phyloP scores from a whole-genome alignment of 1,284 basidiomycete species.

The Microbotryum intermedium region DNA sequence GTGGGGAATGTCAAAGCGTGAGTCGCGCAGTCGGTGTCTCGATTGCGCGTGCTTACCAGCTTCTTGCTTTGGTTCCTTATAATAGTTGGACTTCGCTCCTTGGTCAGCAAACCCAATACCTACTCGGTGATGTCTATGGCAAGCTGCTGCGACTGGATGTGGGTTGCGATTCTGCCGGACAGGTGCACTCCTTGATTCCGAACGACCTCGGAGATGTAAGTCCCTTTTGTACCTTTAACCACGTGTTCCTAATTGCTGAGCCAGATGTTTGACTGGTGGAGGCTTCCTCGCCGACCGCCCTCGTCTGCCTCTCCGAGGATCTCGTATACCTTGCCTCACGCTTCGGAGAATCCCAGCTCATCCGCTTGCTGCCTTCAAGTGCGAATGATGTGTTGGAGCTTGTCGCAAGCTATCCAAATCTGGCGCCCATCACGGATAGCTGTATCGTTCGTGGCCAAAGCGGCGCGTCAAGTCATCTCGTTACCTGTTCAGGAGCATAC shows the following conservation, averaged over 20 bases:
- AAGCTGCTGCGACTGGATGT: slow-evolving; percentile 51
- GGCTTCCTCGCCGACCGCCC: slow-evolving; percentile 63
- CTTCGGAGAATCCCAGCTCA: slow-evolving; percentile 67
- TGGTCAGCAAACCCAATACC: slow-evolving; percentile 32
- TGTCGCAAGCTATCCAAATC: slow-evolving; percentile 61
- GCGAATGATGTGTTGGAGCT: slow-evolving; percentile 46
- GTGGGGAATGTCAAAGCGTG: slow-evolving; percentile 23
- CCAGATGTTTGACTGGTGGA: slow-evolving; percentile 36
- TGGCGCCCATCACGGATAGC: slow-evolving; percentile 84
- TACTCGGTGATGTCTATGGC: slow-evolving; percentile 73
- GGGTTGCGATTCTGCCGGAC: background rate
- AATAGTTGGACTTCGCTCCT: slow-evolving; percentile 1
- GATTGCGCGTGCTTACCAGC: background rate
- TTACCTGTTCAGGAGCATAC: slow-evolving; percentile 79
- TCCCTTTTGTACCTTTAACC: background rate
- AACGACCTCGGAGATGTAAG: slow-evolving; percentile 64
- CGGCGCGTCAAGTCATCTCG: slow-evolving; percentile 63
- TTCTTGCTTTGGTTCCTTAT: background rate
- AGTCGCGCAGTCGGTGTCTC: background rate
- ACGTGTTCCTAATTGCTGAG: background rate
- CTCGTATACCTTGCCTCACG: slow-evolving; percentile 75
- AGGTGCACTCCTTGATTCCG: slow-evolving; percentile 44
- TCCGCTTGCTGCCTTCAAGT: slow-evolving; percentile 47
- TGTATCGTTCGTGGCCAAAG: slow-evolving; percentile 66
- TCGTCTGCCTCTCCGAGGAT: slow-evolving; percentile 67